Base-by-base conservation (phyloP, 257 asterid species). In the Jasminum sambac region DNA sequence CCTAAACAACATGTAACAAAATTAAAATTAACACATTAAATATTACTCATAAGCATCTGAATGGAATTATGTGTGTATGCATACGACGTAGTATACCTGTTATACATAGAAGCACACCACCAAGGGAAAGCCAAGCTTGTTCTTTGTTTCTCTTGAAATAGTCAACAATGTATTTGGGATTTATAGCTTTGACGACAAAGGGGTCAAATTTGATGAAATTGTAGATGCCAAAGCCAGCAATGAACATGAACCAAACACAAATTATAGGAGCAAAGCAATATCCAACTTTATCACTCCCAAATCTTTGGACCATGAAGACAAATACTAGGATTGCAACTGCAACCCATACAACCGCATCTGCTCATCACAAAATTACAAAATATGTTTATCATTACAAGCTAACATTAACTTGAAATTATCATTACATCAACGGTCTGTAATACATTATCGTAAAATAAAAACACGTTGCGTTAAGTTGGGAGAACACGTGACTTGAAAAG, bases 141-240 rank as follows among this genome's bases (percentile, higher is more conserved):
- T 64, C 64, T n/a, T 79, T 82, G 40, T 81, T 84, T 77, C 90
- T 76, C 16, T 0, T 72, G 43, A 90, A 86, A 68, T 88, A 88
- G 3, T 80, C 66, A 0, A 50, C 59, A 17, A 50, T 50, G 26
- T 50, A 50, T 50, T 17, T 50, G 8, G 59, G 59, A 50, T 50
- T 50, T 50, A 50, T 17, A 50, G 59, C 59, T 50, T 50, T 50
- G 59, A 50, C 11, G 8, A 50, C 59, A 8, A 17, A 8, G 4
- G 59, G 24, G 59, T 82, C 82, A 57, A 73, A 40, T 23, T 36
- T 64, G 64, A 61, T 4, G 30, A 82, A 67, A 57, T 79, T 82
- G 78, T 67, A 82, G 19, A 79, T 5, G 4, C 86, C 86, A 48
- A 66, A 71, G 21, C 70, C 63, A 48, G 44, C 25, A 5, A 76